Evolutionary conservation across 257 asterid species (phyloP), one percentile per base, ranked within the genome.

Genomic region (Capsicum pubescens): DNA sequence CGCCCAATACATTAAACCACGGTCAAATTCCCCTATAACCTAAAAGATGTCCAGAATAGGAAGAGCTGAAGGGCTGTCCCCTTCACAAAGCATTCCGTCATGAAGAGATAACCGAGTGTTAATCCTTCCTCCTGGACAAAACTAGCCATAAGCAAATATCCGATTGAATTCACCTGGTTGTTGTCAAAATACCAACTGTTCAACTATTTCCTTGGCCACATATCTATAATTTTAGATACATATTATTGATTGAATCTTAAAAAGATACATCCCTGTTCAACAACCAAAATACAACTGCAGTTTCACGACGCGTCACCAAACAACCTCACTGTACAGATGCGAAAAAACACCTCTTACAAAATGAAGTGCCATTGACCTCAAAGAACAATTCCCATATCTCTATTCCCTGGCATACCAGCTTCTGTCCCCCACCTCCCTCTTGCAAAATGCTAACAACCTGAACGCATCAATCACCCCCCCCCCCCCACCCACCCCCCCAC

Each of bases 221-320:
- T 26, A 21, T 11, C 36, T 54, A 26, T 13, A 54, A 77, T 26
- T 26, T 54, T 26, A 14, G 81, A 54, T 54, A 8, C 46, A 52
- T 76, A 32, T 54, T 26, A 77, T 77, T 54, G 81, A 56, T 32
- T 77, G 64, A 14, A 74, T 32, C 82, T 77, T 26, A 21, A 3
- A 76, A 15, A 13, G 44, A 8, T 13, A 0, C 21, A 8, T 14
- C 64, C 50, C 46, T 54, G 2, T 54, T 52, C 48, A 14, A 77
- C 81, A 54, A 32, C 48, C 15, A 13, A 55, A 77, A 54, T 76
- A 76, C 32, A 77, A 54, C 82, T 26, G 82, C 82, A 77, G 16
- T 54, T 81, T 48, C 77, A n/a, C 63, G 77, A 63, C 50, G 61
- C 48, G 32, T 61, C 60, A 21, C 84, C 72, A 46, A 46, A 61